Conservation (phyloP, 2,329 filamentous ascomycete genomes). For the Monilinia aucupariae region DNA sequence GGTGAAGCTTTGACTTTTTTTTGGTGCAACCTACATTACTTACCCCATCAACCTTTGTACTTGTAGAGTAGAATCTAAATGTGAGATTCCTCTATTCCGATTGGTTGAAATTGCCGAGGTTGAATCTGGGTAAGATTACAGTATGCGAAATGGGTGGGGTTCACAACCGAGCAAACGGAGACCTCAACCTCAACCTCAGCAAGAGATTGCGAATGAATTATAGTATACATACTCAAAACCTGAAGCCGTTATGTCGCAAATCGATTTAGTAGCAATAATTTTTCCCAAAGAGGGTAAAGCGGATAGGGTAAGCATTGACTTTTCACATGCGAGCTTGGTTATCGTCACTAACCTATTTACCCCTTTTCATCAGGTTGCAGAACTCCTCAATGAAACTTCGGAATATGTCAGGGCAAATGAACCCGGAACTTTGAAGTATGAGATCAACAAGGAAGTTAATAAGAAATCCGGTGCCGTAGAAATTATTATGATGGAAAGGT, state of each 20-base stretch:
- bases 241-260: slow-evolving; percentile 22
- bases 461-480: slow-evolving; percentile 29
- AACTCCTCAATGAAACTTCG: slow-evolving; percentile 27
- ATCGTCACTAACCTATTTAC: slow-evolving; percentile 2
- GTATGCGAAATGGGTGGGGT: not conserved
- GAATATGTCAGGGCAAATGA: slow-evolving; percentile 28
- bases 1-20: too few species aligned
- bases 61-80: not conserved
- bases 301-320: slow-evolving; percentile 24
- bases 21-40: too few species aligned
- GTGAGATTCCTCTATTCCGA: not conserved
- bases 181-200: not conserved
- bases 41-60: too few species aligned
- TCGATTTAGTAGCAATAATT: slow-evolving; percentile 30
- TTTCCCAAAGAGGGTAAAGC: slow-evolving; percentile 29
- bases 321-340: not conserved
- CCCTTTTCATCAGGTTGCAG: slow-evolving; percentile 23
- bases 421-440: slow-evolving; percentile 30
- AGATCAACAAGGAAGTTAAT: slow-evolving; percentile 26
- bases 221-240: not conserved
- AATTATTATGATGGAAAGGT: slow-evolving; percentile 33
- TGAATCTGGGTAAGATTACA: not conserved
- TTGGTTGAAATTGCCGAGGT: slow-evolving; percentile 8
- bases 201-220: not conserved
- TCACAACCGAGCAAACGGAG: not conserved